Percentiles rank a stretch among this genome's conserved stretches.
phyloP scores from a whole-genome alignment of 257 asterid genomes.

The Solanum microdontum region DNA sequence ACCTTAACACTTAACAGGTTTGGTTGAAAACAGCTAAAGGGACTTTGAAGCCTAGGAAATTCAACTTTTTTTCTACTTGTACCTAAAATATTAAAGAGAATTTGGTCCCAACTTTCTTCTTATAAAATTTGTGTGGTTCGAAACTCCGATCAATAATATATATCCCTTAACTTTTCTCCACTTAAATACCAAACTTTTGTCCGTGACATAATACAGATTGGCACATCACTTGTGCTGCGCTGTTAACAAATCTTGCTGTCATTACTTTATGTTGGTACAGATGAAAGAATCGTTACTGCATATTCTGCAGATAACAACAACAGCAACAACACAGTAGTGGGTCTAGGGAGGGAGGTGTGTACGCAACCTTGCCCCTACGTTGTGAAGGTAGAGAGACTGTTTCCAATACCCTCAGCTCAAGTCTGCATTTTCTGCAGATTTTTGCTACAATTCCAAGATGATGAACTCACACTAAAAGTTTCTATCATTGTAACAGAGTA shows the following conservation, averaged over 20 bases:
- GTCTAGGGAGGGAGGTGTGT: not conserved
- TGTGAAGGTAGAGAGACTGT: not conserved
- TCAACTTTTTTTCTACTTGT: not conserved
- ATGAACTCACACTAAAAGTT: not conserved
- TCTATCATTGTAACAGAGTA: not conserved
- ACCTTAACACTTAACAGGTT: not conserved
- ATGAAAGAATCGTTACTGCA: not conserved
- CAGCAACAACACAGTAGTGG: not conserved
- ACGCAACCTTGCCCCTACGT: not conserved
- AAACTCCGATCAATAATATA: too few species aligned
- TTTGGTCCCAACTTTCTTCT: too few species aligned
- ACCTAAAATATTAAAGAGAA: not conserved
- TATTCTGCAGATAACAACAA: not conserved
- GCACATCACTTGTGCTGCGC: too few species aligned
- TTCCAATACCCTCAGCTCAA: not conserved
- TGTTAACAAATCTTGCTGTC: not conserved
- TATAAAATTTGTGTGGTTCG: too few species aligned
- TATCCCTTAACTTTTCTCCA: not conserved
- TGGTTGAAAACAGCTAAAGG: constrained; percentile 31
- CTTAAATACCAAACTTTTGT: not conserved
- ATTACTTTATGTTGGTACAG: not conserved
- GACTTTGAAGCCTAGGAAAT: constrained; percentile 27
- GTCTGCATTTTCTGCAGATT: not conserved
- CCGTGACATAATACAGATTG: not conserved
- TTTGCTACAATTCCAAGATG: not conserved